Base-by-base conservation (phyloP, 306 rosid species). In the Prinsepia uniflora region DNA sequence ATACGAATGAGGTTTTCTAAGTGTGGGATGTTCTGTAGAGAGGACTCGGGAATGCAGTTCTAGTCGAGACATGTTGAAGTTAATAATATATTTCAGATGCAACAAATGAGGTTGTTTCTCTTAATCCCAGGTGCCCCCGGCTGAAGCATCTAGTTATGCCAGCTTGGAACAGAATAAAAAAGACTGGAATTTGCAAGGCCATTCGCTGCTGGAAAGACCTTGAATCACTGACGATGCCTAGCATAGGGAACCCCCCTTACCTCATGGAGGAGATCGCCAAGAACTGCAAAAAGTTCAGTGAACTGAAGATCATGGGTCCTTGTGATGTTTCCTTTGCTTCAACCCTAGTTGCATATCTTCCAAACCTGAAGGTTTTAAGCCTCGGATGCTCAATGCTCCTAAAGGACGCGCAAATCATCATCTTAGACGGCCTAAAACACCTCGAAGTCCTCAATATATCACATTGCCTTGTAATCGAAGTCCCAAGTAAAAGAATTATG, bases 251-350 rank as follows among this genome's bases (percentile, higher is more conserved):
- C 72, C 90, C 96, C 0, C 87, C 87, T 6, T 84, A 88, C 76
- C 74, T 90, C 68, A 74, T 90, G 67, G 83, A 90, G 68, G 91
- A 88, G 84, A 86, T 90, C 19, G 65, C 85, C 7, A 68, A 10
- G 12, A 80, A 88, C 80, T 90, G 96, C 83, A 52, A 68, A 69
- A 87, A 87, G 66, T 90, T 90, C 63, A 77, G 76, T 0, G 89
- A 88, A 65, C 90, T 90, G 70, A 90, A 90, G 86, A 83, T 90
- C 69, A 88, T 90, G 96, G 96, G 96, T 20, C 94, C 94, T 18
- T 90, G 84, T 71, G 90, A 90, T 57, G 41, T 52, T 8, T 67
- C 44, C 40, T 88, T 85, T 17, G 92, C 94, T 46, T 48, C 75
- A 1, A 82, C 88, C 18, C 81, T 88, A 5, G 85, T 80, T 48